These are phyloP conservation scores for Pseudogymnoascus sp. DNA, from an alignment of 2,329 filamentous ascomycete genomes.

Conservation along the genomic window DNA sequence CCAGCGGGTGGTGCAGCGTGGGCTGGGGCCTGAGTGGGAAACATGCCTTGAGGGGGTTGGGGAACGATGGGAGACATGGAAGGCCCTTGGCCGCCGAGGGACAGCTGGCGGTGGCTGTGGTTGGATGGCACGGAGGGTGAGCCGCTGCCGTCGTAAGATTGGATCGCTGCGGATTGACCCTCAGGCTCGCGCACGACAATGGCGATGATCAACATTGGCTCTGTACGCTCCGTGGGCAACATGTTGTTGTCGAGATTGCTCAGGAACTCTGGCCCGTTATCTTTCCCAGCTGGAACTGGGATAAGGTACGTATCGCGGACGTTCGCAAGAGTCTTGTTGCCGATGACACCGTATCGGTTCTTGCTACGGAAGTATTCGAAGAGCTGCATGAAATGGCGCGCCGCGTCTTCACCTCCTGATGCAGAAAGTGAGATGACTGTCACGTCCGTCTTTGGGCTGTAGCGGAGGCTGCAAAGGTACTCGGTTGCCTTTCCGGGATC, in stretches of 20 bases:
- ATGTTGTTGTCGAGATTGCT: constrained; percentile 79
- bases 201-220: constrained; percentile 73
- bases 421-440: constrained; percentile 67
- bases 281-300: constrained; percentile 66
- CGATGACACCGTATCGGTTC: constrained; percentile 79
- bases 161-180: constrained; percentile 15
- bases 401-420: constrained; percentile 48
- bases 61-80: constrained; percentile 46
- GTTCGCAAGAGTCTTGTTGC: constrained; percentile 60
- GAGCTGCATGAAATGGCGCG: constrained; percentile 62
- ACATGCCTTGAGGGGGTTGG: constrained; percentile 28
- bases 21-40: constrained; percentile 15
- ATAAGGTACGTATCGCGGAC: constrained; percentile 89
- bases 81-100: constrained; percentile 40
- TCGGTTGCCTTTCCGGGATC: constrained; percentile 76
- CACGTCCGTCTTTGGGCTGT: constrained; percentile 75
- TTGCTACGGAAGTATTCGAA: constrained; percentile 81
- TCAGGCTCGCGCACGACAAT: constrained; percentile 68
- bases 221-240: constrained; percentile 61
- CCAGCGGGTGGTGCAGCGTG: constrained; percentile 16
- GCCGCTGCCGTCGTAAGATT: constrained; percentile 21
- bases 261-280: constrained; percentile 69
- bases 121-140: constrained; percentile 31
- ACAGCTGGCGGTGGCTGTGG: constrained; percentile 38
- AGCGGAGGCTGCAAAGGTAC: constrained; percentile 81